Conservation (phyloP, 1,284 basidiomycete species). For the Microbotryum scabiosae region DNA sequence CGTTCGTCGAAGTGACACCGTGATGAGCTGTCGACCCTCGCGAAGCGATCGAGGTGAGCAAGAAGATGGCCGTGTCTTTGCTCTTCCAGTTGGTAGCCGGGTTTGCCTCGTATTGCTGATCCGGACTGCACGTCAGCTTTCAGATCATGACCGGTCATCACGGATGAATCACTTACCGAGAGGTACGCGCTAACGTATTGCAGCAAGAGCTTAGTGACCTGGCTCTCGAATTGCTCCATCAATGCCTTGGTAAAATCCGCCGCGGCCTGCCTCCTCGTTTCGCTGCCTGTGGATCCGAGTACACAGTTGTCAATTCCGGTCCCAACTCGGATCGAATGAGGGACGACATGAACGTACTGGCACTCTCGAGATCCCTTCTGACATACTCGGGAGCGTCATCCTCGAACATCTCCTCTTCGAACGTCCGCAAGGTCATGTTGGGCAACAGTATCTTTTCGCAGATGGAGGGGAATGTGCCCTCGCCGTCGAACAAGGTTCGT, state of each 20-base stretch:
- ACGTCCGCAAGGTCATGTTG: constrained; percentile 74
- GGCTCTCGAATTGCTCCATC: constrained; percentile 66
- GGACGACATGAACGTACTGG: constrained; percentile 40
- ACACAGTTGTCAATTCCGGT: background rate
- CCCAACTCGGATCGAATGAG: background rate
- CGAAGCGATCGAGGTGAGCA: constrained; percentile 83
- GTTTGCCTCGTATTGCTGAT: constrained; percentile 48
- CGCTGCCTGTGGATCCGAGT: constrained; percentile 40
- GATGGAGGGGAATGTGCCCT: constrained; percentile 69
- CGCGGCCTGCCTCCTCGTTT: constrained; percentile 83
- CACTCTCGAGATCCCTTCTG: constrained; percentile 71
- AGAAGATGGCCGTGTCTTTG: constrained; percentile 93
- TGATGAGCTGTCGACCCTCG: constrained; percentile 68
- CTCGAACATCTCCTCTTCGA: constrained; percentile 93
- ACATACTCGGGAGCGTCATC: constrained; percentile 96
- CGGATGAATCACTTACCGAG: constrained; percentile 44
- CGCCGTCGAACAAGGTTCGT: constrained; percentile 51
- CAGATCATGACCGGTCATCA: background rate
- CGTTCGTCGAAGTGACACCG: constrained; percentile 88
- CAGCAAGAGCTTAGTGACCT: constrained; percentile 77
- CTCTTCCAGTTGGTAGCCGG: constrained; percentile 72
- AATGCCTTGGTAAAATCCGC: constrained; percentile 85
- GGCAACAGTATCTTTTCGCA: constrained; percentile 87
- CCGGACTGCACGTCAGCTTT: background rate
- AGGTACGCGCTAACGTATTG: constrained; percentile 72